Conservation (phyloP, 2,329 filamentous ascomycete genomes). For the Hypoxylon sp. region DNA sequence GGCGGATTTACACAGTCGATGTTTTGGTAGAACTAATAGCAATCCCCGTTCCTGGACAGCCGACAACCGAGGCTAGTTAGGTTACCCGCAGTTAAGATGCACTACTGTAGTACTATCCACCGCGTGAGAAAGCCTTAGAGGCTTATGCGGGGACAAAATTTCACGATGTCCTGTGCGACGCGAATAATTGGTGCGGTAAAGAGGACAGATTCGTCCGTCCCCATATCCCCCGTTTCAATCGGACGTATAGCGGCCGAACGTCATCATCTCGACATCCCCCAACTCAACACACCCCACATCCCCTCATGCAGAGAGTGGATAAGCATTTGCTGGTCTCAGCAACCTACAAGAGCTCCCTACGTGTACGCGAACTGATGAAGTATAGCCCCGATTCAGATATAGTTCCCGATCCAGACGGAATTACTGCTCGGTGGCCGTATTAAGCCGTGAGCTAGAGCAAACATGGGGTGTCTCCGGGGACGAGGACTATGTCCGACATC, state of each 20-base stretch:
- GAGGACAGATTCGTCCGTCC: conserved; percentile 27
- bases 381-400: conserved; percentile 32
- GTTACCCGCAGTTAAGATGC: conserved; percentile 29
- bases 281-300: conserved; percentile 42
- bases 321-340: conserved; percentile 19
- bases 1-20: background rate
- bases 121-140: conserved; percentile 26
- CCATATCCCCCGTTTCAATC: conserved; percentile 43
- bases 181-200: conserved; percentile 45
- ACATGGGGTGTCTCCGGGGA: conserved; percentile 23
- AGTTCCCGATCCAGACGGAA: conserved; percentile 32
- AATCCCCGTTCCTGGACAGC: conserved; percentile 24
- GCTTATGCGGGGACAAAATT: conserved; percentile 37
- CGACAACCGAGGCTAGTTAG: conserved; percentile 37
- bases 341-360: conserved; percentile 30
- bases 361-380: conserved; percentile 28
- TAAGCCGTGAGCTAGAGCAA: conserved; percentile 31
- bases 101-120: conserved; percentile 36
- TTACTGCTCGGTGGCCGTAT: conserved; percentile 33
- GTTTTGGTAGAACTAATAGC: conserved; percentile 19
- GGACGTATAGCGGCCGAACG: conserved; percentile 44
- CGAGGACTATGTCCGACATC: conserved; percentile 39
- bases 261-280: conserved; percentile 40
- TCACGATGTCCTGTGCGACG: conserved; percentile 26
- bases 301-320: conserved; percentile 31